A percentile compares a stretch with the other conserved stretches of the same genome.
phyloP scores from a whole-genome alignment of 2,329 filamentous ascomycete genomes.

The Penicillium sp. region DNA sequence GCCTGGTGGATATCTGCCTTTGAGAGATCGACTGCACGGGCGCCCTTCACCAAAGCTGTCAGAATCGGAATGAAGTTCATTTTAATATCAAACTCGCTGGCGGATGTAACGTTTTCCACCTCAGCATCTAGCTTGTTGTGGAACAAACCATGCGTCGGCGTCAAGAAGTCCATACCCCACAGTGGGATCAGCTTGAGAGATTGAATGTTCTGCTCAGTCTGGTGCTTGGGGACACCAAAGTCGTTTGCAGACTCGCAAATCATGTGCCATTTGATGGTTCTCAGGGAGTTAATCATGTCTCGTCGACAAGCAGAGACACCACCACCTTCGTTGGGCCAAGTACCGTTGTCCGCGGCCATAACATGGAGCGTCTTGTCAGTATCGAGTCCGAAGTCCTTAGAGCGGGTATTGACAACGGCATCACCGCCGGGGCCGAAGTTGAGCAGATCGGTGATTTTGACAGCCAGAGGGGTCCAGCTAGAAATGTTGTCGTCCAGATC shows the following conservation, averaged over 20 bases:
- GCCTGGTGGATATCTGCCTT: conserved; percentile 47
- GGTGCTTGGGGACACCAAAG: conserved; percentile 55
- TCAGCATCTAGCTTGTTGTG: conserved; percentile 54
- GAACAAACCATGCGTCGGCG: conserved; percentile 55
- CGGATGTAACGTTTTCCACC: conserved; percentile 49
- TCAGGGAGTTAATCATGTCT: conserved; percentile 55
- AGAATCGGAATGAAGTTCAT: conserved; percentile 56
- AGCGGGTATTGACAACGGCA: conserved; percentile 52
- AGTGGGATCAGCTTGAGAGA: conserved; percentile 55
- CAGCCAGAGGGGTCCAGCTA: conserved; percentile 53
- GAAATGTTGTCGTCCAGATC: conserved; percentile 54
- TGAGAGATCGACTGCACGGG: conserved; percentile 47
- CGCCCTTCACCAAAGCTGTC: conserved; percentile 51
- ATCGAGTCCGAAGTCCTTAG: conserved; percentile 50
- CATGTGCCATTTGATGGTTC: conserved; percentile 56
- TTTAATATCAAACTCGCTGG: conserved; percentile 50
- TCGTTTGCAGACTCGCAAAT: conserved; percentile 57
- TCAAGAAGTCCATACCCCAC: conserved; percentile 56
- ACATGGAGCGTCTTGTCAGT: conserved; percentile 52
- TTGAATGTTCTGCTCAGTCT: conserved; percentile 56
- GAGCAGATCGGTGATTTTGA: conserved; percentile 53
- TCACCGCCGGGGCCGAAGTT: conserved; percentile 56
- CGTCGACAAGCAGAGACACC: conserved; percentile 57
- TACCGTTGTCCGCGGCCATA: conserved; percentile 54
- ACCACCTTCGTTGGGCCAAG: conserved; percentile 55